Evolutionary conservation across 345 rosid species (phyloP), one percentile per base, ranked within the genome.

Genomic region (Schrenkiella parvula): DNA sequence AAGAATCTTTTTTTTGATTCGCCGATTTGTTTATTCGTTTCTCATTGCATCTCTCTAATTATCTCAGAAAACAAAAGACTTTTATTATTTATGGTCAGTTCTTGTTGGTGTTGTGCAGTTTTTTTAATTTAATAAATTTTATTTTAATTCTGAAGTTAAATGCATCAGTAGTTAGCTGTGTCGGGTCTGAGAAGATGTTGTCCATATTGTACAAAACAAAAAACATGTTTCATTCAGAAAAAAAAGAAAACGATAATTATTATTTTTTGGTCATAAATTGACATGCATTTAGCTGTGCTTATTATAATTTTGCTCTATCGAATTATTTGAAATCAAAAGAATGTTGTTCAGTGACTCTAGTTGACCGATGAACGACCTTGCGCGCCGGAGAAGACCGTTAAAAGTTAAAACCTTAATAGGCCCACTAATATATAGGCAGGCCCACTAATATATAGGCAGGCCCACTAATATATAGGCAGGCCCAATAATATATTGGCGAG

Each of bases 391-490:
- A 55, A 31, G 25, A 31, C 60, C 22, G 23, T 54, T 55, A 9
- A 1, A 54, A 54, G 38, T 54, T 31, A 10, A 5, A 32, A 17
- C 18, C 8, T 0, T 18, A 32, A 56, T 18, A 34, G 42, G 26
- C 38, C 15, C n/a, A n/a, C n/a, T n/a, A n/a, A n/a, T n/a, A n/a
- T 32, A 2, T 38, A 48, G 75, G 68, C 60, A 28, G 46, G 76
- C 77, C 57, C 6, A 52, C 0, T 41, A 10, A 11, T 6, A 48
- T 47, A 15, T 3, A 47, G 8, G 0, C 2, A 18, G 58, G 73
- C 34, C 25, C n/a, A n/a, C n/a, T n/a, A n/a, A n/a, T n/a, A n/a
- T 32, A 2, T 38, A 48, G 75, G 68, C 60, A 28, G 46, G 76
- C 77, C 57, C 6, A 52, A 0, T 41, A 10, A 11, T 6, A 48